These are phyloP conservation scores for Tuber melanosporum DNA, from an alignment of 495 filamentous ascomycete genomes.

Conservation along the genomic window DNA sequence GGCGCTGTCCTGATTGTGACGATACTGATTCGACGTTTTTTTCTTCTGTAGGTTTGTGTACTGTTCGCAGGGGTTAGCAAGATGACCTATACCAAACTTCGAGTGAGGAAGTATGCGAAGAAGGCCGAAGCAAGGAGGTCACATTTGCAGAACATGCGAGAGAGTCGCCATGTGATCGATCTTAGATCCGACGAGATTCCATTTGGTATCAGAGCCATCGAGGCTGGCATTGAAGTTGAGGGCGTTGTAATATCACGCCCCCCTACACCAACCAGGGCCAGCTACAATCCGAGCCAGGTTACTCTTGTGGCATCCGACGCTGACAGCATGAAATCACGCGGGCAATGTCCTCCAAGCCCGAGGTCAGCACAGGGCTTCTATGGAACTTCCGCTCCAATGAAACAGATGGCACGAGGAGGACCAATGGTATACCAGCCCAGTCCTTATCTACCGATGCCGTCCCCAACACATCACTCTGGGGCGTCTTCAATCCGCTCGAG, in stretches of 20 bases:
- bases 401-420: slow-evolving; percentile 18
- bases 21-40: slow-evolving; percentile 45
- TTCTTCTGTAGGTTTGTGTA: slow-evolving; percentile 6
- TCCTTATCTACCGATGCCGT: slow-evolving; percentile 35
- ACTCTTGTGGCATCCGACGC: slow-evolving; percentile 37
- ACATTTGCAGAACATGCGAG: slow-evolving; percentile 51
- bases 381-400: slow-evolving; percentile 22
- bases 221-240: slow-evolving; percentile 76
- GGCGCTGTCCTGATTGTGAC: slow-evolving; percentile 42
- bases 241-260: slow-evolving; percentile 79
- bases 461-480: slow-evolving; percentile 19
- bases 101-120: slow-evolving; percentile 57
- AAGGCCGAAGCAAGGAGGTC: slow-evolving; percentile 60
- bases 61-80: slow-evolving; percentile 49
- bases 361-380: slow-evolving; percentile 20
- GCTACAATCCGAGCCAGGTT: slow-evolving; percentile 35
- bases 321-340: slow-evolving; percentile 26
- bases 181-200: slow-evolving; percentile 57
- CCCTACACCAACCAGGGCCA: slow-evolving; percentile 48
- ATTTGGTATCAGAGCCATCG: slow-evolving; percentile 82
- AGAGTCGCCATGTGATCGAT: slow-evolving; percentile 44
- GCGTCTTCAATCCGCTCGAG: slow-evolving; percentile 35
- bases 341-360: slow-evolving; percentile 32
- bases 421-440: slow-evolving; percentile 41
- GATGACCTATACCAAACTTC: slow-evolving; percentile 57